A percentile compares a stretch with the other conserved stretches of the same genome.
These are phyloP conservation scores for Colletotrichum sp. DNA, from an alignment of 2,329 filamentous ascomycete species.

Conservation along the genomic window DNA sequence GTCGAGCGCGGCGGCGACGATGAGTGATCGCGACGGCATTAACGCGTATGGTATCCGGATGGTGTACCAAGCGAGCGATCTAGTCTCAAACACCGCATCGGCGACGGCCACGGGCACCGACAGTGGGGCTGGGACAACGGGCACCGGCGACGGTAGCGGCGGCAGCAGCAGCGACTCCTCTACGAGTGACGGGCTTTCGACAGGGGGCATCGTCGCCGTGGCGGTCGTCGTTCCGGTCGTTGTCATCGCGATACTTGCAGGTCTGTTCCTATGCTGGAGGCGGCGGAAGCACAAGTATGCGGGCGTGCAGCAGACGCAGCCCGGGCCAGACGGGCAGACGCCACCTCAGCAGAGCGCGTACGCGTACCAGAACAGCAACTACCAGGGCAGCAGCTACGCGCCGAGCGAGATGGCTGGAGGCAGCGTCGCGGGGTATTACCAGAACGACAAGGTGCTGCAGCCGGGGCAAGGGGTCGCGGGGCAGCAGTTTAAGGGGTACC, in stretches of 20 bases:
- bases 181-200: neutral
- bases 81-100: neutral
- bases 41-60: constrained; percentile 30
- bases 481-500: constrained; percentile 9
- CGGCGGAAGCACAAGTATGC: constrained; percentile 9
- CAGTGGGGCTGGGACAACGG: neutral
- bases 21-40: constrained; percentile 21
- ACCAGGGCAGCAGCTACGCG: neutral
- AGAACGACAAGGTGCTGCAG: constrained; percentile 16
- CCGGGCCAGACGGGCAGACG: neutral
- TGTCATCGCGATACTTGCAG: constrained; percentile 1
- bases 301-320: neutral
- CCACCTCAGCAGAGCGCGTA: neutral
- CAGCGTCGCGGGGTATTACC: neutral
- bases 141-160: neutral
- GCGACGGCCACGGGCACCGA: neutral
- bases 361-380: neutral
- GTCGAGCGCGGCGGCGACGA: constrained; percentile 6
- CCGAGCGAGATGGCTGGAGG: constrained; percentile 4
- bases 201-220: neutral
- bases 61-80: constrained; percentile 28
- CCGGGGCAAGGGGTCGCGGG: neutral
- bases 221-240: neutral
- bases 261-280: constrained; percentile 11
- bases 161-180: neutral